Conservation (phyloP, 2,329 filamentous ascomycete genomes). For the Fusarium avenaceum region DNA sequence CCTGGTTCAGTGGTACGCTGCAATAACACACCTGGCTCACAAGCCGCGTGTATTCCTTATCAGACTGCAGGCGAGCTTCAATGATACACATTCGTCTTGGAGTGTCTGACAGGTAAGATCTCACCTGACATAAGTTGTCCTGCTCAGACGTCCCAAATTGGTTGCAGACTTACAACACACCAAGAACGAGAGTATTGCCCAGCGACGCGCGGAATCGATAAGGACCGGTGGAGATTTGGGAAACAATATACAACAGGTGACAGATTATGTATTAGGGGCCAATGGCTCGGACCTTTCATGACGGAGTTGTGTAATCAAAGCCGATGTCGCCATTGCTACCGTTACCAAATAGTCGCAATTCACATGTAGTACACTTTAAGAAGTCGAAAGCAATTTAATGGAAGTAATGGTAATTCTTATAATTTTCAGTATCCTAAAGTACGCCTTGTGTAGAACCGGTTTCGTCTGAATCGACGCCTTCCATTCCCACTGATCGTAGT, state of each 20-base stretch:
- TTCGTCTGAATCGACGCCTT: slow-evolving; percentile 42
- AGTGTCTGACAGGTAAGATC: slow-evolving; percentile 35
- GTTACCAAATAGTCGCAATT: neutral
- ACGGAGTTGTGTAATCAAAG: neutral
- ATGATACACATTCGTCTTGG: neutral
- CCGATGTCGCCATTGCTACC: neutral
- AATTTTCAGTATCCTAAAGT: slow-evolving; percentile 38
- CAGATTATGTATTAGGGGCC: neutral
- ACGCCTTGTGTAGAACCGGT: slow-evolving; percentile 44
- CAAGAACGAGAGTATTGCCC: slow-evolving; percentile 16
- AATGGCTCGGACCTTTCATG: neutral
- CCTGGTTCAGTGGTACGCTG: slow-evolving; percentile 19
- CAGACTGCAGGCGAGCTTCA: neutral
- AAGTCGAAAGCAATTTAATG: neutral
- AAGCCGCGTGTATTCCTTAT: neutral
- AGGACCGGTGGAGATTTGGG: neutral
- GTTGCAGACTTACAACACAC: neutral
- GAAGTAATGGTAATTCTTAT: slow-evolving; percentile 30
- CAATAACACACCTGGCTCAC: slow-evolving; percentile 25
- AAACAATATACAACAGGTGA: neutral
- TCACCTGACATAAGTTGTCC: slow-evolving; percentile 14
- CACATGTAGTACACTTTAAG: neutral
- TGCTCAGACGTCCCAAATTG: neutral
- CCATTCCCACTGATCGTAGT: slow-evolving; percentile 34
- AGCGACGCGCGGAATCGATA: slow-evolving; percentile 21